A percentile compares a stretch with the other conserved stretches of the same genome.
Conservation (phyloP, 768 basidiomycete species). For the Pisolithus orientalis region DNA sequence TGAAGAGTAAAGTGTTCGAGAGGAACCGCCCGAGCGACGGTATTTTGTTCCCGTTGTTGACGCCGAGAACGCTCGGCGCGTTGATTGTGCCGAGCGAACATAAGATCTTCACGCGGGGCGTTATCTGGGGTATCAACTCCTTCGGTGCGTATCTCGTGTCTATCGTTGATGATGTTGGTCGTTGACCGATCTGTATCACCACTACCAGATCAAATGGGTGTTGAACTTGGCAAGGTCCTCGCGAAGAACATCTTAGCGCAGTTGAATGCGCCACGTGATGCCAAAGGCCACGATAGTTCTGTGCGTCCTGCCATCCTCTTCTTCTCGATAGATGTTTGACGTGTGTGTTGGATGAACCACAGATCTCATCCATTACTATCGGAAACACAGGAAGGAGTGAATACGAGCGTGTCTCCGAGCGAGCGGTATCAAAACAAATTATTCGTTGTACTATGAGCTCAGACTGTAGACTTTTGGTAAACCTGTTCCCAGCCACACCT, state of each 20-base stretch:
- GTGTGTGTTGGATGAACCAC: constrained; percentile 56
- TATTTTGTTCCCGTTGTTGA: constrained; percentile 90
- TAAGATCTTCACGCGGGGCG: constrained; percentile 98
- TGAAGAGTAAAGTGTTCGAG: constrained; percentile 98
- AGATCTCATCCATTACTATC: constrained; percentile 95
- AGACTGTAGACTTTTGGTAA: no score
- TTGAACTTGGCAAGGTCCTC: constrained; percentile 95
- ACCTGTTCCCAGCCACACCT: no score
- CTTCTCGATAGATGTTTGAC: constrained; percentile 3
- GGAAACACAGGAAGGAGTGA: constrained; percentile 78
- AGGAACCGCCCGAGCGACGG: constrained; percentile 97
- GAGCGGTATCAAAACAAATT: not conserved
- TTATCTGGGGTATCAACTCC: constrained; percentile 97
- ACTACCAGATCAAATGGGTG: constrained; percentile 92
- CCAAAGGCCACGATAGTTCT: constrained; percentile 86
- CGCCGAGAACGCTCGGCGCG: constrained; percentile 82
- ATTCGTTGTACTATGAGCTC: not conserved
- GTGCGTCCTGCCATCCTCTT: constrained; percentile 22
- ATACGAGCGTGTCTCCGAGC: not conserved
- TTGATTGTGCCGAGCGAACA: constrained; percentile 93
- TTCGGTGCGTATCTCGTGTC: constrained; percentile 55
- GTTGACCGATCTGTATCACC: not conserved
- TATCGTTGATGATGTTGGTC: not conserved
- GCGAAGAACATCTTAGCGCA: constrained; percentile 94
- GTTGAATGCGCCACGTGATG: constrained; percentile 71